Conservation (phyloP, 108 stramenopile species). For the Pseudonitzschia multiseries region DNA sequence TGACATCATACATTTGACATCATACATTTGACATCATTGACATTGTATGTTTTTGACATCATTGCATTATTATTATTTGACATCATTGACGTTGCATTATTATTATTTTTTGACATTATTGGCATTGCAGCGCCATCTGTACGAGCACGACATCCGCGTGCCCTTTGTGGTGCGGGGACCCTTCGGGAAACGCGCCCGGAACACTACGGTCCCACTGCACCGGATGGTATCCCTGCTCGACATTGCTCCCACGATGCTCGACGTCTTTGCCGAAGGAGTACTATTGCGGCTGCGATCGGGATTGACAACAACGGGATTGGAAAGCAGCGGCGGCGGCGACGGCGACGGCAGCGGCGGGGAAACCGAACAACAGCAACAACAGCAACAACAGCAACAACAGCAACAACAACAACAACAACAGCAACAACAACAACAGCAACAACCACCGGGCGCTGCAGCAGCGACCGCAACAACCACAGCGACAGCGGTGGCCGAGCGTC, state of each 20-base stretch:
- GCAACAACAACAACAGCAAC: not conserved
- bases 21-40: too few species aligned
- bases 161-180: slow-evolving; percentile 41
- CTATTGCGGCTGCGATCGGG: too few species aligned
- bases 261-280: slow-evolving; percentile 7
- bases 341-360: not conserved
- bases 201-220: not conserved
- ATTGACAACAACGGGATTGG: too few species aligned
- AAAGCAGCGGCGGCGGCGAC: not conserved
- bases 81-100: too few species aligned
- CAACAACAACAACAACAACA: not conserved
- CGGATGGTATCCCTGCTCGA: slow-evolving; percentile 35
- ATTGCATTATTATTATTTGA: too few species aligned
- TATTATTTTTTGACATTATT: too few species aligned
- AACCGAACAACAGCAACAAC: too few species aligned
- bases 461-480: not conserved
- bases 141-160: slow-evolving; percentile 44
- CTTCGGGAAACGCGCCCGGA: not conserved
- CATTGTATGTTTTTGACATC: too few species aligned
- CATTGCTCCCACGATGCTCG: slow-evolving; percentile 41
- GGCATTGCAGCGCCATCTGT: slow-evolving; percentile 35
- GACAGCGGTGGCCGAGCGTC: not conserved
- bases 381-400: not conserved
- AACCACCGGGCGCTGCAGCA: too few species aligned
- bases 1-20: too few species aligned